Evolutionary conservation across 371 early-diverging fungal species (phyloP).

Genomic region (Amoeboradix gromovi): DNA sequence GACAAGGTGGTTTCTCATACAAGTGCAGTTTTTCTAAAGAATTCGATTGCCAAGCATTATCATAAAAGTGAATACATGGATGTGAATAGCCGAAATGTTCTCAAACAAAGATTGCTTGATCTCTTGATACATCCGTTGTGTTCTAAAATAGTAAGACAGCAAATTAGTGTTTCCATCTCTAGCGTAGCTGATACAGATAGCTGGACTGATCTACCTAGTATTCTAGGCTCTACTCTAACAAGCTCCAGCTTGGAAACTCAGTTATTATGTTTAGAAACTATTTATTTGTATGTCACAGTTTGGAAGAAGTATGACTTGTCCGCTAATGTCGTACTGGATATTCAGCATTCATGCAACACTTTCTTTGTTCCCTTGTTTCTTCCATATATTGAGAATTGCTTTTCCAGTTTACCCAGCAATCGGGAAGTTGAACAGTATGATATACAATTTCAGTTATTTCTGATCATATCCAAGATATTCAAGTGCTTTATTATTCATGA

Average conservation of each 20-base stretch:
- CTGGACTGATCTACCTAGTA: background rate
- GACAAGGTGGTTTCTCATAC: background rate
- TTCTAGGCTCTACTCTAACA: background rate
- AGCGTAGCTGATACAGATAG: background rate
- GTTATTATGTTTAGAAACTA: background rate
- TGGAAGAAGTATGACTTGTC: background rate
- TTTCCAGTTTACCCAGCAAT: background rate
- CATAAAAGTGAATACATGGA: background rate
- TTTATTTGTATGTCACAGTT: background rate
- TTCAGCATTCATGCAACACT: background rate
- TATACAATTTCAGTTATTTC: background rate
- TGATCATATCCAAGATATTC: background rate
- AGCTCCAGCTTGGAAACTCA: background rate
- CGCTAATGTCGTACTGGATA: background rate
- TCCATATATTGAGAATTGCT: background rate
- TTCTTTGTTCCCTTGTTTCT: background rate
- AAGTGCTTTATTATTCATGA: background rate
- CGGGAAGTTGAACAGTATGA: background rate
- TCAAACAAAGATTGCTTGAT: background rate
- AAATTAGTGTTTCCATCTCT: background rate
- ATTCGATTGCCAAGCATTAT: background rate
- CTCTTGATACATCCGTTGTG: background rate
- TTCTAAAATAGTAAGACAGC: background rate
- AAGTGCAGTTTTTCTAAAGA: background rate
- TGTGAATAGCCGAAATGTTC: background rate